These are phyloP conservation scores for Tylopilus felleus DNA, from an alignment of 768 basidiomycete genomes.

Conservation along the genomic window DNA sequence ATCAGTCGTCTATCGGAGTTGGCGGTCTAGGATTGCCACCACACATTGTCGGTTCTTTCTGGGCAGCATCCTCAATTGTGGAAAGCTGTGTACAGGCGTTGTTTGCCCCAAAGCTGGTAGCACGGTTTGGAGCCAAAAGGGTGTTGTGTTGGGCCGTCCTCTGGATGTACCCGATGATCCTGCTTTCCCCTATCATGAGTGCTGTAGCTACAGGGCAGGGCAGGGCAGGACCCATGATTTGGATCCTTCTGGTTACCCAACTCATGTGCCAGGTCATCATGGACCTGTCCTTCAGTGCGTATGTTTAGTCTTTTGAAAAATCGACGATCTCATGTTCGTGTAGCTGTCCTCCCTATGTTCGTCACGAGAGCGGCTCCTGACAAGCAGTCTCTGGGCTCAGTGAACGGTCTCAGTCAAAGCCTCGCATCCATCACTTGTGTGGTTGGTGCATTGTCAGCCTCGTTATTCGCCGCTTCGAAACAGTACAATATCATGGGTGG, in stretches of 20 bases:
- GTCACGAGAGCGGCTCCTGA: too few relatives aligned
- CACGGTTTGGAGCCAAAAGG: constrained; percentile 25
- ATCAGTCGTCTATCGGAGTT: too few relatives aligned
- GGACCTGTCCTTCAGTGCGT: constrained; percentile 40
- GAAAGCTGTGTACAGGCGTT: background rate
- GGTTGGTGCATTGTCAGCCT: too few relatives aligned
- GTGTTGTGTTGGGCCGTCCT: constrained; percentile 40
- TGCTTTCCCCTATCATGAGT: constrained; percentile 46
- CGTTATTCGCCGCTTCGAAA: too few relatives aligned
- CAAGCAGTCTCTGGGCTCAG: constrained; percentile 52
- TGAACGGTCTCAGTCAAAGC: constrained; percentile 55
- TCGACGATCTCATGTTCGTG: background rate
- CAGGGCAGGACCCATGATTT: constrained; percentile 35
- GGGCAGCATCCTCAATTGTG: background rate
- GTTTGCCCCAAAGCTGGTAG: background rate
- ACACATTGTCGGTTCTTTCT: constrained; percentile 34
- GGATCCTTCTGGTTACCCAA: constrained; percentile 33
- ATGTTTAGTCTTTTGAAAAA: background rate
- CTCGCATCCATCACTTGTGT: constrained; percentile 40
- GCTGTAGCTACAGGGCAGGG: constrained; percentile 31
- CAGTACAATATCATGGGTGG: constrained; percentile 48
- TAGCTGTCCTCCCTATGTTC: constrained; percentile 50
- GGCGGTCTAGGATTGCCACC: constrained; percentile 40
- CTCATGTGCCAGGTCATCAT: constrained; percentile 30
- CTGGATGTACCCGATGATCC: constrained; percentile 37